phyloP scores from a whole-genome alignment of 2,329 filamentous ascomycete species.

The Purpureocillium lavendulum region DNA sequence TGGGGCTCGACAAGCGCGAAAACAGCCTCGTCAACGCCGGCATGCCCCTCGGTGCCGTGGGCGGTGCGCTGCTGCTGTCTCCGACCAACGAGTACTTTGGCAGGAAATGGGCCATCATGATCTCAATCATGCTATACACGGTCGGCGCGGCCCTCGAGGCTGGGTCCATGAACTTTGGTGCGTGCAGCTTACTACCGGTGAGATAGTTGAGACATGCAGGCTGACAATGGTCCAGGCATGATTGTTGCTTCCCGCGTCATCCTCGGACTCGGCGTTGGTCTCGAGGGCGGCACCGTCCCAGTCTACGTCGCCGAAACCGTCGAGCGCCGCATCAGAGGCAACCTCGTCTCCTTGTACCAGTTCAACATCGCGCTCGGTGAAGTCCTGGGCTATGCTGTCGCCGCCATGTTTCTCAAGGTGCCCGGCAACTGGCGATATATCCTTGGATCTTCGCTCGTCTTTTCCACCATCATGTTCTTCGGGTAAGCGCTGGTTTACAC shows the following conservation, averaged over 20 bases:
- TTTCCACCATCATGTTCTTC: constrained; percentile 40
- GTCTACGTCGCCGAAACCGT: constrained; percentile 70
- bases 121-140: constrained; percentile 62
- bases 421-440: constrained; percentile 66
- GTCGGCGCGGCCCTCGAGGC: constrained; percentile 61
- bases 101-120: constrained; percentile 59
- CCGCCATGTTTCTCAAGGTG: constrained; percentile 64
- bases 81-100: constrained; percentile 61
- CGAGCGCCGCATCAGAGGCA: constrained; percentile 57
- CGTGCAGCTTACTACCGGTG: not conserved
- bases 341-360: constrained; percentile 66
- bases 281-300: constrained; percentile 66
- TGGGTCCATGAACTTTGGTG: constrained; percentile 55
- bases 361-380: constrained; percentile 70
- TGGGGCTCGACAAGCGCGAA: constrained; percentile 45
- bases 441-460: constrained; percentile 62
- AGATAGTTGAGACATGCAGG: not conserved
- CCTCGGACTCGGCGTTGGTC: constrained; percentile 61
- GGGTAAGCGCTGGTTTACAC: constrained; percentile 13
- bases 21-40: constrained; percentile 61
- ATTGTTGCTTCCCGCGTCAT: constrained; percentile 61
- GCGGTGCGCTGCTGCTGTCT: constrained; percentile 57
- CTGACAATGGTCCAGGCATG: constrained; percentile 36
- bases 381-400: constrained; percentile 64
- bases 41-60: constrained; percentile 65